Evolutionary conservation across 345 rosid species (phyloP).

Genomic region (Hevea brasiliensis): DNA sequence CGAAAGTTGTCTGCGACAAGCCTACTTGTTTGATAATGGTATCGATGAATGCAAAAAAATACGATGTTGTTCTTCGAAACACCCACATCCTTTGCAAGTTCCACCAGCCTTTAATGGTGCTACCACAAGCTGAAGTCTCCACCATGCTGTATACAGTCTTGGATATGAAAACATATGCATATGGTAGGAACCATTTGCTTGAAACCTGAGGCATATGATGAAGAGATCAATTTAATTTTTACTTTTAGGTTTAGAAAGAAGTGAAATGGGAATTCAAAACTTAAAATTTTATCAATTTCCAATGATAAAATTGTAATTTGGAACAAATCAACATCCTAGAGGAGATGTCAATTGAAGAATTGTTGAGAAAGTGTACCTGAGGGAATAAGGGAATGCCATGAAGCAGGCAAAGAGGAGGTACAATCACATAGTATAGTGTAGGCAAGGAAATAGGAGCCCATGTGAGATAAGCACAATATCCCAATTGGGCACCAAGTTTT

Average conservation of each 20-base stretch:
- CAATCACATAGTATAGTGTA: slow-evolving; percentile 28
- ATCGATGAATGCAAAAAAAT: slow-evolving; percentile 35
- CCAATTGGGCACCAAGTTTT: slow-evolving; percentile 34
- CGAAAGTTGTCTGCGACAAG: slow-evolving; percentile 32
- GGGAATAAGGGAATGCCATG: slow-evolving; percentile 45
- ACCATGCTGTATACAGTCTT: slow-evolving; percentile 8
- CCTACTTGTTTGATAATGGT: slow-evolving; percentile 32
- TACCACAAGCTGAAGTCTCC: slow-evolving; percentile 12
- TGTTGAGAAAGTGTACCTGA: slow-evolving; percentile 20
- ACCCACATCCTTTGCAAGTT: slow-evolving; percentile 40
- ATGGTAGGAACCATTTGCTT: slow-evolving; percentile 23
- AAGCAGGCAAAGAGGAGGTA: slow-evolving; percentile 38
- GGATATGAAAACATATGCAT: slow-evolving; percentile 21
- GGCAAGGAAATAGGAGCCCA: slow-evolving; percentile 41
- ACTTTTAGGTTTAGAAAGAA: too few relatives aligned
- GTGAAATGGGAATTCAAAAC: too few relatives aligned
- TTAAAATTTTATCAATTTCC: too few relatives aligned
- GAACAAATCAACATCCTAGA: not conserved
- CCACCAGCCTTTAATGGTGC: slow-evolving; percentile 37
- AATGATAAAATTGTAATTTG: too few relatives aligned
- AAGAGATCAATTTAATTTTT: not conserved
- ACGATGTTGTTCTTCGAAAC: slow-evolving; percentile 31
- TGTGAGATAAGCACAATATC: slow-evolving; percentile 28
- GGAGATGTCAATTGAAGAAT: not conserved
- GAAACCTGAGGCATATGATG: slow-evolving; percentile 13